Conservation (phyloP, 139 green algal genomes). For the Micromonas pusilla region DNA sequence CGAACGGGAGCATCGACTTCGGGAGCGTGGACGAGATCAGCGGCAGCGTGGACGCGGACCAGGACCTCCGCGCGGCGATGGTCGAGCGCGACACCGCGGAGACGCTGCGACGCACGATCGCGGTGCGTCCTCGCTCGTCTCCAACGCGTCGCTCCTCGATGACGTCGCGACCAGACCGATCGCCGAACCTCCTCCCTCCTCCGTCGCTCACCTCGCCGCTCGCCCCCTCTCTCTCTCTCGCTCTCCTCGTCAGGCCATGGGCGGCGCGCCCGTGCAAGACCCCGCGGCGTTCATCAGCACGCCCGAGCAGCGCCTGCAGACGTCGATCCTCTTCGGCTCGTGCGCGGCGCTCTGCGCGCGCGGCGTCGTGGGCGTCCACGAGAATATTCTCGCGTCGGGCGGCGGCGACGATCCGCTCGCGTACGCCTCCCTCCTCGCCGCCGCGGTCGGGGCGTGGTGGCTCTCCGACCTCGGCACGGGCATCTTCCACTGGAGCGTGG, state of each 20-base stretch:
- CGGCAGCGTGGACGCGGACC: neutral
- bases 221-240: neutral
- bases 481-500: slow-evolving; percentile 83
- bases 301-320: neutral
- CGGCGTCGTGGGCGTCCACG: neutral
- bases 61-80: neutral
- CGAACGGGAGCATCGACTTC: too few species aligned
- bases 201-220: neutral
- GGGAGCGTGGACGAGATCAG: neutral
- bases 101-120: neutral
- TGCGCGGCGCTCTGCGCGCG: neutral
- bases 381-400: neutral
- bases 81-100: neutral
- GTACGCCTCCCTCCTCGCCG: neutral
- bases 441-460: slow-evolving; percentile 28
- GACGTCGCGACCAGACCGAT: too few species aligned
- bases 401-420: neutral
- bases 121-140: neutral
- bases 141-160: too few species aligned
- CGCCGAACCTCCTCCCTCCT: neutral
- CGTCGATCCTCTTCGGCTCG: neutral
- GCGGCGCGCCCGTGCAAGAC: neutral
- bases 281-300: slow-evolving; percentile 3
- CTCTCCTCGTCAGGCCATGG: slow-evolving; percentile 19
- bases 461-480: slow-evolving; percentile 51